Base-by-base conservation (phyloP, 2,329 filamentous ascomycete genomes). In the Alternaria angustiovoidea region DNA sequence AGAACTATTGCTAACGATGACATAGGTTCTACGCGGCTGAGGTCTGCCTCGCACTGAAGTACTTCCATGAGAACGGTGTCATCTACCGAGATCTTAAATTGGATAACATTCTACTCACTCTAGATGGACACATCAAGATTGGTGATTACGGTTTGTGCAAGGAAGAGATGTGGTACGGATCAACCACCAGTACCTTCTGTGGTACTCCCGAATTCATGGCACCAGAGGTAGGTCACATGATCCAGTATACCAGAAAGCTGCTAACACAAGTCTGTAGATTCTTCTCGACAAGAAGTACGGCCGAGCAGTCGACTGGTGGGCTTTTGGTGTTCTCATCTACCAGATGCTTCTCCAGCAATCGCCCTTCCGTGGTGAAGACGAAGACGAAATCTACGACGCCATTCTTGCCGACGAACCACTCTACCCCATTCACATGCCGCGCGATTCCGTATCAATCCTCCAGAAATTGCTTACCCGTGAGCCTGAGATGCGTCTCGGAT, bases 201-300 rank as follows among this genome's bases (percentile, higher is more conserved):
- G 95, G 95, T 79, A 99, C 95, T n/a, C 95, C 95, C 16, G 95
- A 99, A 77, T 99, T 99, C 69, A 99, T 99, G 95, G 95, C 95
- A 8, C 95, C 95, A 8, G 95, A 99, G 85, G 93, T 96, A 75
- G 63, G 75, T 61, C 7, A n/a, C 7, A n/a, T 46, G 9, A 9
- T n/a, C 9, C 18, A 7, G 22, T 8, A 20, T 20, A 22, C 16
- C n/a, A 5, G 12, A 22, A 34, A 28, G 8, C 24, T 32, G 30
- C 62, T 44, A 58, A 44, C 30, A 6, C 12, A 12, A 28, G 14
- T 39, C 2, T 28, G 4, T 36, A 96, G 91, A 99, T 99, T 81
- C 83, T 99, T 36, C 85, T 98, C 58, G 95, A 99, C 79, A 99
- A 99, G 85, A 98, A 97, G 77, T 99, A 99, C 74, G 94, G 94